Percentiles rank a stretch among this genome's conserved stretches.
Conservation (phyloP, 176 grass and related monocot species). For the Oropetium thomaeum region DNA sequence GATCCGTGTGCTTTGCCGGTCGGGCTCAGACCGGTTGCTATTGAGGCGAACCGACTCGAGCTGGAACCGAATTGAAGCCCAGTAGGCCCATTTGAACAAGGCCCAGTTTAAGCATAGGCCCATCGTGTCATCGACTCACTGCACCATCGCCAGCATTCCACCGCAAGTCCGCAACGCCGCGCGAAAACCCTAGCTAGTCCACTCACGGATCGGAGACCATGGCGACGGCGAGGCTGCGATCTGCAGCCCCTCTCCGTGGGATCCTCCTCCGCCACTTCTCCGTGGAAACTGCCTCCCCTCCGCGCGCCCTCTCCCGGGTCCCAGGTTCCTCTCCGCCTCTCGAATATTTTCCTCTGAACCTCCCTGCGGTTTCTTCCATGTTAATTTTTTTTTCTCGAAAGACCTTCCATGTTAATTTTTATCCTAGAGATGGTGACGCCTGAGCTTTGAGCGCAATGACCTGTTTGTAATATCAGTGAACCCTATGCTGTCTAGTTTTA, state of each 20-base stretch:
- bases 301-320: conserved; percentile 7
- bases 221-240: conserved; percentile 48
- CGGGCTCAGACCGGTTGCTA: background rate
- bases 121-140: background rate
- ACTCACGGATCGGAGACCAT: conserved; percentile 13
- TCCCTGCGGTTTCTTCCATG: background rate
- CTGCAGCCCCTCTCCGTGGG: conserved; percentile 31
- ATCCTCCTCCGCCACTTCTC: conserved; percentile 31
- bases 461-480: background rate
- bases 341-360: background rate
- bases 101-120: background rate
- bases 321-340: conserved; percentile 28
- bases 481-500: background rate
- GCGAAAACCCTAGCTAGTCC: conserved; percentile 15
- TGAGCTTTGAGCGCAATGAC: background rate
- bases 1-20: conserved; percentile 12
- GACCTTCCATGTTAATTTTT: background rate
- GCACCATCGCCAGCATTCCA: background rate
- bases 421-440: background rate
- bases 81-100: background rate
- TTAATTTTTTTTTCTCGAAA: too few relatives aligned
- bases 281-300: background rate
- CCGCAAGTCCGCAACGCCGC: background rate
- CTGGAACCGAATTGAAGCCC: background rate
- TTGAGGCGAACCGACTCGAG: background rate